phyloP scores from a whole-genome alignment of 1,284 basidiomycete genomes.

The Farysia itapuensis region DNA sequence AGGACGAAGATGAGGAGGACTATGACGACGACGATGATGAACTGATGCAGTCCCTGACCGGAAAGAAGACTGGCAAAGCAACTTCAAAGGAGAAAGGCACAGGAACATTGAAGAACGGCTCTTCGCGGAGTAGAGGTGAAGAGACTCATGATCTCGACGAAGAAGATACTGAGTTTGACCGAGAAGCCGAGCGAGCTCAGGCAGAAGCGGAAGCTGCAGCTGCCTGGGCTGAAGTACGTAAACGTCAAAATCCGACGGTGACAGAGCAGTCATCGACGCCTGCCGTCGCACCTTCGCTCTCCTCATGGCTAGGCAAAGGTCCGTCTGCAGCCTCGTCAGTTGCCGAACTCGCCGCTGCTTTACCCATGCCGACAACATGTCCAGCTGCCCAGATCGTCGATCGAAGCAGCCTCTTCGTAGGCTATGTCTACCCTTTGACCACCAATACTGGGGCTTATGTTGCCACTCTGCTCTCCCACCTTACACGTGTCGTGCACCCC shows the following conservation, averaged over 20 bases:
- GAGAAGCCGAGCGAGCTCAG: slow-evolving; percentile 26
- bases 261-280: background rate
- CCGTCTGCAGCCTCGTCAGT: slow-evolving; percentile 27
- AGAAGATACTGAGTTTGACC: slow-evolving; percentile 12
- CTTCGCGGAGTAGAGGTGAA: background rate
- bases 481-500: slow-evolving; percentile 51
- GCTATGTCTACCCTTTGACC: slow-evolving; percentile 51
- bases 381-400: slow-evolving; percentile 46
- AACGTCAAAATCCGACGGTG: slow-evolving; percentile 11
- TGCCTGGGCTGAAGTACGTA: slow-evolving; percentile 24
- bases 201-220: slow-evolving; percentile 25
- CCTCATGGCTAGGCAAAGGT: slow-evolving; percentile 39
- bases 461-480: slow-evolving; percentile 41
- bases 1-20: slow-evolving; percentile 9
- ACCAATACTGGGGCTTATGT: slow-evolving; percentile 26
- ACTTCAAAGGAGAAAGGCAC: slow-evolving; percentile 1
- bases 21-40: slow-evolving; percentile 12
- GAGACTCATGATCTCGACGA: slow-evolving; percentile 1
- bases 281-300: slow-evolving; percentile 9
- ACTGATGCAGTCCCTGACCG: background rate
- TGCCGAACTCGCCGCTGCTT: slow-evolving; percentile 18
- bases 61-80: slow-evolving; percentile 5
- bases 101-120: background rate
- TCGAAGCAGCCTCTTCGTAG: slow-evolving; percentile 55
- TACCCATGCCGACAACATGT: slow-evolving; percentile 46